Percentiles rank a stretch among this genome's conserved stretches.
phyloP scores from a whole-genome alignment of 129 eudicot species.

The Pittosporum tobira region DNA sequence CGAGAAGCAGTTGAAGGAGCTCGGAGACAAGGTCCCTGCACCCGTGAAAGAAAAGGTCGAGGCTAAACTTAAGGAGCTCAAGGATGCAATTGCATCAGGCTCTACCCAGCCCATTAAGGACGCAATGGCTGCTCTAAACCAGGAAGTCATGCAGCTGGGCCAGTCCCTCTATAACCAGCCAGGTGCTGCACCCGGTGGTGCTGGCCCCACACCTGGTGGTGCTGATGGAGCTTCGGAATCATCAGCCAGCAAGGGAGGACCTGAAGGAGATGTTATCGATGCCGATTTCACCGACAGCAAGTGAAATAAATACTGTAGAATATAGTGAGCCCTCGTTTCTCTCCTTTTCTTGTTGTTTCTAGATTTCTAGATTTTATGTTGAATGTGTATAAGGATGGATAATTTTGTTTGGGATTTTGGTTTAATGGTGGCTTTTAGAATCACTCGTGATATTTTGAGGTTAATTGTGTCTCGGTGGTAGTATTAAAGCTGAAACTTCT shows the following conservation, averaged over 20 bases:
- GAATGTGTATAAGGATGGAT: constrained; percentile 9
- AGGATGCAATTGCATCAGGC: constrained; percentile 74
- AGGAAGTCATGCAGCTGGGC: constrained; percentile 97
- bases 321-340: neutral
- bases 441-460: neutral
- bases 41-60: constrained; percentile 82
- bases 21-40: constrained; percentile 87
- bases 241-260: constrained; percentile 66
- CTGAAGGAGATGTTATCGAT: constrained; percentile 96
- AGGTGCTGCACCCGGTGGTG: constrained; percentile 34
- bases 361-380: neutral
- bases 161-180: constrained; percentile 95
- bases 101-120: constrained; percentile 85
- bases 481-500: too few relatives aligned
- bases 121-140: constrained; percentile 94
- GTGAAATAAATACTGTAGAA: constrained; percentile 14
- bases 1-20: constrained; percentile 90
- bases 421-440: neutral
- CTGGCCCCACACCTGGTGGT: constrained; percentile 46
- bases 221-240: constrained; percentile 21
- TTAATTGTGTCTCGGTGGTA: too few relatives aligned
- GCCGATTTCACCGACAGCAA: constrained; percentile 97
- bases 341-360: constrained; percentile 1
- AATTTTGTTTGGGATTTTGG: neutral
- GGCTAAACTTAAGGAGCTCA: constrained; percentile 69